These are phyloP conservation scores for Moesziomyces sp. DNA, from an alignment of 1,284 basidiomycete species.

Conservation along the genomic window DNA sequence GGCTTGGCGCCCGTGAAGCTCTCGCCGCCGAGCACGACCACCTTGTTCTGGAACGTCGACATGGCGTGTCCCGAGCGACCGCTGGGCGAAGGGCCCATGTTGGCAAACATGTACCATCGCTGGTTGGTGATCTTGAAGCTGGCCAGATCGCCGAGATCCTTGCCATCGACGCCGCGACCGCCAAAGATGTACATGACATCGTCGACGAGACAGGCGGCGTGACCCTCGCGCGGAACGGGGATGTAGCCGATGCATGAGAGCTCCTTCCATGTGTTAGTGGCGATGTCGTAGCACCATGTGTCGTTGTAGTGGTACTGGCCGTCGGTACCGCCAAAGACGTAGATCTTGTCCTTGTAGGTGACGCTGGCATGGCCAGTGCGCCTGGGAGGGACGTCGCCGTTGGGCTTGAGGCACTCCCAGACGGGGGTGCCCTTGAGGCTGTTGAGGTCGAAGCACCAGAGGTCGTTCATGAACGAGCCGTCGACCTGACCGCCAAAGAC, in stretches of 20 bases:
- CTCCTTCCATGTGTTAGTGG: constrained; percentile 86
- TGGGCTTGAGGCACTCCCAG: constrained; percentile 80
- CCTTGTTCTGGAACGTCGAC: constrained; percentile 86
- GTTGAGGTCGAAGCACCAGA: constrained; percentile 92
- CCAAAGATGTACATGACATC: constrained; percentile 99
- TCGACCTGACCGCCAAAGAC: constrained; percentile 98
- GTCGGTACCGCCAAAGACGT: constrained; percentile 95
- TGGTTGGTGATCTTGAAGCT: constrained; percentile 88
- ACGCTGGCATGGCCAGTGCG: constrained; percentile 94
- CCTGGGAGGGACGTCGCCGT: constrained; percentile 78
- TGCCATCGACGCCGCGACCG: constrained; percentile 94
- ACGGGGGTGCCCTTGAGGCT: constrained; percentile 65
- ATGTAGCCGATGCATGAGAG: constrained; percentile 97
- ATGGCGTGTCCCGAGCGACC: constrained; percentile 94
- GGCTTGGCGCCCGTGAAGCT: constrained; percentile 77
- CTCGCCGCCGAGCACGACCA: constrained; percentile 94
- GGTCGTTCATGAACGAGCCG: constrained; percentile 84
- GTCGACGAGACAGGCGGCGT: constrained; percentile 94
- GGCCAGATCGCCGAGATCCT: constrained; percentile 92
- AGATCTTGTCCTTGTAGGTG: constrained; percentile 83
- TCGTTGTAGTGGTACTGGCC: constrained; percentile 99
- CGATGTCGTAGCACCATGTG: constrained; percentile 94
- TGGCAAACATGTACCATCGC: constrained; percentile 98
- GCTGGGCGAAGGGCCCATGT: constrained; percentile 94
- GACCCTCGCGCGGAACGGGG: constrained; percentile 94